Conservation (phyloP, 768 basidiomycete genomes). For the Lactifluus rugatus region DNA sequence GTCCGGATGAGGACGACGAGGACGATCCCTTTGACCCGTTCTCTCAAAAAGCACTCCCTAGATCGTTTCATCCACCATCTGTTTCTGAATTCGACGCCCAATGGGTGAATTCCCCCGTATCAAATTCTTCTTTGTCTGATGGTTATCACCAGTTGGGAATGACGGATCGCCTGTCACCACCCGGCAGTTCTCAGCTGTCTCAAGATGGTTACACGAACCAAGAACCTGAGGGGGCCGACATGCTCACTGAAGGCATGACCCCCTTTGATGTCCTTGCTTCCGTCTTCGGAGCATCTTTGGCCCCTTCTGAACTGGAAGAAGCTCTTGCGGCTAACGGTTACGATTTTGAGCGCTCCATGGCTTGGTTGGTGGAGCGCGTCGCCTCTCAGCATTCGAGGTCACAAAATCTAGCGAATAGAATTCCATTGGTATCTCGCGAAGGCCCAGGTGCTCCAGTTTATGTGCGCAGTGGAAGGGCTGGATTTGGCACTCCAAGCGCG, state of each 20-base stretch:
- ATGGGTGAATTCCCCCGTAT: constrained; percentile 45
- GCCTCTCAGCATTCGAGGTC: constrained; percentile 44
- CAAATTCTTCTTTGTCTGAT: constrained; percentile 43
- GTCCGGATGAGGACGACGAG: constrained; percentile 58
- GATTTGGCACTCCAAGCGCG: constrained; percentile 21
- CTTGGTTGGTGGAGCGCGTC: constrained; percentile 77
- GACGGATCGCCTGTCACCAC: constrained; percentile 18
- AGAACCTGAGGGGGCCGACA: constrained; percentile 44
- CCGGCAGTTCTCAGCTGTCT: constrained; percentile 10
- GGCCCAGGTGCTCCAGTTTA: constrained; percentile 22
- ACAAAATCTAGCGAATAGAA: constrained; percentile 57
- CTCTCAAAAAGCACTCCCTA: constrained; percentile 39
- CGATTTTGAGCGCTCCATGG: constrained; percentile 95
- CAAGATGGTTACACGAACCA: constrained; percentile 22
- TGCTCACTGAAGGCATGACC: constrained; percentile 88
- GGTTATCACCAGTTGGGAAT: constrained; percentile 28
- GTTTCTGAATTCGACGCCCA: constrained; percentile 54
- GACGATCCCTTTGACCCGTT: constrained; percentile 83
- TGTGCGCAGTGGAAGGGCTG: constrained; percentile 37
- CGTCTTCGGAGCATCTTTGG: constrained; percentile 85
- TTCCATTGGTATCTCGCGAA: constrained; percentile 58
- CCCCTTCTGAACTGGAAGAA: constrained; percentile 88
- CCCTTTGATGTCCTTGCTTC: constrained; percentile 93
- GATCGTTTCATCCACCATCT: constrained; percentile 52
- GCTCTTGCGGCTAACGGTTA: constrained; percentile 81